A percentile compares a stretch with the other conserved stretches of the same genome.
Evolutionary conservation across 768 basidiomycete species (phyloP).

Genomic region (Tricholoma flavovirens): DNA sequence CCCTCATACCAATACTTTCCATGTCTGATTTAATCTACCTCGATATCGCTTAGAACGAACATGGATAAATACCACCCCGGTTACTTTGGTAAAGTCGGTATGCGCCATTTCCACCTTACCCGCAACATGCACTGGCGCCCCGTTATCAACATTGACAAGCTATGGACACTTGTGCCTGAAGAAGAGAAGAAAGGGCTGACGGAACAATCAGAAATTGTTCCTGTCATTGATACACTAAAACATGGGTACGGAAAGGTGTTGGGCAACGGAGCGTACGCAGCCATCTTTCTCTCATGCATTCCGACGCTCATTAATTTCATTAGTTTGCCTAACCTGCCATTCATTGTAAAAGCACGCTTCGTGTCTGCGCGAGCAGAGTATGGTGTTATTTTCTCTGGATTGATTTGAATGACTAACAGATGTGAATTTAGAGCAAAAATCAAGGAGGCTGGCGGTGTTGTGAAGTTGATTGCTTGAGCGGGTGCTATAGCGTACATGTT

Average conservation of each 20-base stretch:
- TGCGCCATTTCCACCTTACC: constrained; percentile 96
- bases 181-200: constrained; percentile 77
- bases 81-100: constrained; percentile 99
- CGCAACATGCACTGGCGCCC: constrained; percentile 90
- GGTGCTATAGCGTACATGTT: constrained; percentile 21
- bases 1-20: not conserved
- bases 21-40: not conserved
- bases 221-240: constrained; percentile 84
- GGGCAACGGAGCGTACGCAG: constrained; percentile 84
- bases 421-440: constrained; percentile 51
- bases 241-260: constrained; percentile 91
- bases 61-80: constrained; percentile 99
- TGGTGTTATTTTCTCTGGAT: constrained; percentile 18
- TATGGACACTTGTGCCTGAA: constrained; percentile 85
- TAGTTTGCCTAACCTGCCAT: constrained; percentile 83
- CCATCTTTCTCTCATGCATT: not conserved
- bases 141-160: constrained; percentile 97
- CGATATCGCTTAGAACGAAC: constrained; percentile 65
- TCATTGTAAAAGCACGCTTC: constrained; percentile 97
- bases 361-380: constrained; percentile 85
- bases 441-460: constrained; percentile 92
- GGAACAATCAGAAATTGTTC: constrained; percentile 76
- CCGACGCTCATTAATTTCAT: constrained; percentile 1
- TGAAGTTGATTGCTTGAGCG: constrained; percentile 81
- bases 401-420: not conserved